These are phyloP conservation scores for Chenopodium suecicum DNA, from an alignment of 148 eudicot species.

Conservation along the genomic window DNA sequence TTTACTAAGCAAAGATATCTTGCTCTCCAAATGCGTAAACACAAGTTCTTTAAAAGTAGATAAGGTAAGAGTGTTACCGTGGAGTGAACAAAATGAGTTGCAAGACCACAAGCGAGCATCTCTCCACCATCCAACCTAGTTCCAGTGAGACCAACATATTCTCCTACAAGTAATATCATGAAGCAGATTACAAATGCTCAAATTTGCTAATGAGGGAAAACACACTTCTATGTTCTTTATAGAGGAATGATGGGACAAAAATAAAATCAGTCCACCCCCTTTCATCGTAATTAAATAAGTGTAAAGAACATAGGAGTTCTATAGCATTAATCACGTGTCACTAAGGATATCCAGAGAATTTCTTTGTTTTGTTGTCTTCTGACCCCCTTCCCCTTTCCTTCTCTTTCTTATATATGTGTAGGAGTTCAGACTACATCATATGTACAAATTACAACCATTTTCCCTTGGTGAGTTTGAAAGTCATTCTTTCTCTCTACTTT, in stretches of 20 bases:
- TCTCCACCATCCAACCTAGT: constrained; percentile 93
- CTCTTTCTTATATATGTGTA: no score
- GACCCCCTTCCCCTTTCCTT: no score
- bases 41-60: background rate
- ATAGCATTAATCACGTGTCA: no score
- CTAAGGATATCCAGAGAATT: no score
- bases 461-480: no score
- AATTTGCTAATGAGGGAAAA: background rate
- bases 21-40: background rate
- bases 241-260: background rate
- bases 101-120: constrained; percentile 98
- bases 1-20: no score
- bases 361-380: no score
- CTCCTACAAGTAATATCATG: constrained; percentile 50
- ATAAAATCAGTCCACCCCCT: no score
- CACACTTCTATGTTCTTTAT: background rate
- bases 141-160: constrained; percentile 85
- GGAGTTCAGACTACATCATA: no score
- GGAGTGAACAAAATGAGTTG: constrained; percentile 84
- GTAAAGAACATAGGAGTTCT: no score
- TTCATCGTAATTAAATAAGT: no score
- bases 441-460: no score
- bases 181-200: background rate
- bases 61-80: constrained; percentile 42
- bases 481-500: background rate